phyloP scores from a whole-genome alignment of 2,329 filamentous ascomycete genomes.

The Teratosphaeria viscida region DNA sequence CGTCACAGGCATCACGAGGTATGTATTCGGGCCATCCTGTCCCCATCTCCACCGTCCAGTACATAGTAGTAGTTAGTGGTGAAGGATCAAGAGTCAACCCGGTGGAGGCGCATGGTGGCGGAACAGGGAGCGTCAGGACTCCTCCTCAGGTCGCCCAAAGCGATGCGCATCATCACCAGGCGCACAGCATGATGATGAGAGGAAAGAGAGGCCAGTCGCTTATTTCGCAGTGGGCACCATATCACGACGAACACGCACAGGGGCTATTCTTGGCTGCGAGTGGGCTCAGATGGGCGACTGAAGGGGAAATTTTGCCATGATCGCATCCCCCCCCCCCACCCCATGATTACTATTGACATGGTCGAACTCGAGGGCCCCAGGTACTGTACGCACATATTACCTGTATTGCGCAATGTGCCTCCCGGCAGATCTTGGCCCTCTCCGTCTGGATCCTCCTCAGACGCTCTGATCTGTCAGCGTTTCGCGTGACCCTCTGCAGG shows the following conservation, averaged over 20 bases:
- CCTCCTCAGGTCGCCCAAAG: conserved; percentile 12
- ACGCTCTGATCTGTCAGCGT: conserved; percentile 18
- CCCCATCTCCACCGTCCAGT: conserved; percentile 1
- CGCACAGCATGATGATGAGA: background rate
- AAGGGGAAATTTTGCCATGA: background rate
- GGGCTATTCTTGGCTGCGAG: background rate
- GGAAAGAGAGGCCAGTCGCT: background rate
- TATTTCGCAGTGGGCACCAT: background rate
- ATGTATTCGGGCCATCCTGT: background rate
- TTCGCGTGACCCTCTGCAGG: conserved; percentile 20
- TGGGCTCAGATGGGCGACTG: background rate
- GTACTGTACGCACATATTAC: conserved; percentile 11
- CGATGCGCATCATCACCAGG: conserved; percentile 13
- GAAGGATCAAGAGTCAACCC: conserved; percentile 1
- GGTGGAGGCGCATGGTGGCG: conserved; percentile 15
- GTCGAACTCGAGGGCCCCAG: conserved; percentile 1
- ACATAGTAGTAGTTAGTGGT: too few species aligned
- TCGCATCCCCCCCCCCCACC: background rate
- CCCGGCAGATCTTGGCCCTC: conserved; percentile 8
- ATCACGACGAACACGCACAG: background rate
- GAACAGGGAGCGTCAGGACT: conserved; percentile 9
- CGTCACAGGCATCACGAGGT: background rate
- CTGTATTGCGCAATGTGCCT: conserved; percentile 21
- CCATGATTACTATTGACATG: background rate
- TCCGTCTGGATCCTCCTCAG: background rate